Conservation (phyloP, 805 yeast genomes). For the Metschnikowia hibisci region DNA sequence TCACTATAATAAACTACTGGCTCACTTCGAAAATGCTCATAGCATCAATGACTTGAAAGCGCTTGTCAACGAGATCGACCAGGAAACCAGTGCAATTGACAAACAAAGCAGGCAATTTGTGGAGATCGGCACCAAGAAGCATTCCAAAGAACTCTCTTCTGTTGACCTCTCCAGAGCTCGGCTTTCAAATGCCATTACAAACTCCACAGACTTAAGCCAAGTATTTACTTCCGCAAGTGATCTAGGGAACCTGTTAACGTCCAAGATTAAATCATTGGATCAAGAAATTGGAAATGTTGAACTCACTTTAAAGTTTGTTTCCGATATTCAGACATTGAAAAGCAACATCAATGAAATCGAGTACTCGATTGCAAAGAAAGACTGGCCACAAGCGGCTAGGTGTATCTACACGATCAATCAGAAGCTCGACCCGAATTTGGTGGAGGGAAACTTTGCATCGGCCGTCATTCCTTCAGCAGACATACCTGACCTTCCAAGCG, state of each 20-base stretch:
- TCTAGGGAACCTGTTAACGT: constrained; percentile 63
- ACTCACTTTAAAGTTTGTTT: constrained; percentile 60
- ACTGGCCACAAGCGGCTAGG: constrained; percentile 77
- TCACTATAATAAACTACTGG: constrained; percentile 7
- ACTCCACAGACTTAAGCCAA: constrained; percentile 52
- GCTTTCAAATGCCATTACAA: constrained; percentile 55
- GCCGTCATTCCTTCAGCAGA: constrained; percentile 83
- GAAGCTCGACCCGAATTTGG: constrained; percentile 50
- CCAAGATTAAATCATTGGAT: constrained; percentile 65
- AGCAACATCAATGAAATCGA: constrained; percentile 60
- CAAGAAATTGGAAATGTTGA: constrained; percentile 63
- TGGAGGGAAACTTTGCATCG: constrained; percentile 65
- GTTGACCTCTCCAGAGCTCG: constrained; percentile 61
- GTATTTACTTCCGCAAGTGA: constrained; percentile 59
- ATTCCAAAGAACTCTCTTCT: constrained; percentile 38
- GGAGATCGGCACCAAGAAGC: constrained; percentile 24
- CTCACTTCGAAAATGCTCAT: constrained; percentile 20
- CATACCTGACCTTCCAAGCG: constrained; percentile 72
- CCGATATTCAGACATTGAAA: constrained; percentile 62
- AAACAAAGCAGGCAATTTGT: constrained; percentile 24
- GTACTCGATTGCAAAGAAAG: constrained; percentile 60
- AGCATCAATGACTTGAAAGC: constrained; percentile 28
- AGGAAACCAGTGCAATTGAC: constrained; percentile 23
- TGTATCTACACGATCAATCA: constrained; percentile 45
- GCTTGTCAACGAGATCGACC: constrained; percentile 28